phyloP scores from a whole-genome alignment of 352 stramenopile genomes.

The Phytophthora crassamura region DNA sequence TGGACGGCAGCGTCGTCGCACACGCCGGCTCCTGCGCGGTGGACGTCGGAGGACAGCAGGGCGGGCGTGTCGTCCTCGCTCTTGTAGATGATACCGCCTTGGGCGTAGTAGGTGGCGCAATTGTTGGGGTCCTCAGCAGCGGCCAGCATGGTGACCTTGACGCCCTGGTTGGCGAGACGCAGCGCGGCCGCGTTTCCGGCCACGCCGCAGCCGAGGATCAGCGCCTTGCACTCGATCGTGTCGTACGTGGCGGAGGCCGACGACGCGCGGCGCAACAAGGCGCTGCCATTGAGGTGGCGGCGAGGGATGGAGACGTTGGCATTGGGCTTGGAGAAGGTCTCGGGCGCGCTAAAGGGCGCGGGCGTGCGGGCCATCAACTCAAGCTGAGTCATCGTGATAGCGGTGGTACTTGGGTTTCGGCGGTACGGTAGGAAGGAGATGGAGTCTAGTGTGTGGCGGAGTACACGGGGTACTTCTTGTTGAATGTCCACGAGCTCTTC shows the following conservation, averaged over 20 bases:
- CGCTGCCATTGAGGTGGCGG: constrained; percentile 45
- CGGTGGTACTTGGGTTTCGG: constrained; percentile 8
- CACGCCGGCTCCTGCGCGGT: constrained; percentile 89
- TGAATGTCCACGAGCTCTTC: constrained; percentile 85
- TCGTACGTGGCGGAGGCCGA: constrained; percentile 47
- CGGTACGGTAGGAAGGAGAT: not conserved
- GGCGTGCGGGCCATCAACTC: constrained; percentile 46
- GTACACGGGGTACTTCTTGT: constrained; percentile 87
- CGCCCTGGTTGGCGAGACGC: constrained; percentile 71
- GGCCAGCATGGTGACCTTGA: constrained; percentile 85
- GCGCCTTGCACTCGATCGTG: constrained; percentile 63
- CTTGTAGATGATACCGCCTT: constrained; percentile 97
- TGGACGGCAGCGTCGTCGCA: constrained; percentile 92
- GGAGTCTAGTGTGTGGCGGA: constrained; percentile 66
- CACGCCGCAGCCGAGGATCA: constrained; percentile 84
- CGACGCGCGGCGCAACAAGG: constrained; percentile 42
- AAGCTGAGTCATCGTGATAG: constrained; percentile 55
- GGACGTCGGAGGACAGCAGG: constrained; percentile 90
- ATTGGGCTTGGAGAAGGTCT: constrained; percentile 17
- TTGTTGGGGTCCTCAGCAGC: constrained; percentile 80
- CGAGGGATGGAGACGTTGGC: constrained; percentile 38
- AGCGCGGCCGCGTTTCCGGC: constrained; percentile 80
- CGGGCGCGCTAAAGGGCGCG: constrained; percentile 40
- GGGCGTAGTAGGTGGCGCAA: constrained; percentile 96
- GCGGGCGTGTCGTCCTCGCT: constrained; percentile 85